Evolutionary conservation across 2,329 filamentous ascomycete genomes (phyloP).

Genomic region (Stenocarpella maydis): DNA sequence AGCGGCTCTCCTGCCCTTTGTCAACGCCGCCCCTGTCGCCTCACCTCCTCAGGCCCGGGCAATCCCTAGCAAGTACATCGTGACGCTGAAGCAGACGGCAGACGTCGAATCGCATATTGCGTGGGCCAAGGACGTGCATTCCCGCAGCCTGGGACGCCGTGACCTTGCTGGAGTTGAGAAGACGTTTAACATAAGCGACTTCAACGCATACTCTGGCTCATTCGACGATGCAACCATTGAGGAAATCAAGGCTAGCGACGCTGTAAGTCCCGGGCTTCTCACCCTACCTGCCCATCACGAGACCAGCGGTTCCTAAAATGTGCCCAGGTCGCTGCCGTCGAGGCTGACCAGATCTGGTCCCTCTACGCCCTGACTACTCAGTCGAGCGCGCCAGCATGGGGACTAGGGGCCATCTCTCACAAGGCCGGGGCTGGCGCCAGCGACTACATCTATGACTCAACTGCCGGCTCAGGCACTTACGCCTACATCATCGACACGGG

Average conservation of each 20-base stretch:
- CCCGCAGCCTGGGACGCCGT: constrained; percentile 11
- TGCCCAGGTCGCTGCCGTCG: constrained; percentile 29
- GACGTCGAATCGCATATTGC: constrained; percentile 13
- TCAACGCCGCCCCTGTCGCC: constrained; percentile 15
- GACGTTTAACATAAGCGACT: constrained; percentile 28
- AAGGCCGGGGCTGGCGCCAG: constrained; percentile 30
- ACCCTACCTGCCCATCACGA: rapidly evolving
- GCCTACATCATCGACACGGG: constrained; percentile 57
- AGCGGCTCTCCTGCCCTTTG: constrained; percentile 15
- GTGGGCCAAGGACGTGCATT: constrained; percentile 13
- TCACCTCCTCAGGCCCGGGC: not conserved
- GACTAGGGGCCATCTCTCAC: constrained; percentile 43
- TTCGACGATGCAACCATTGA: constrained; percentile 30
- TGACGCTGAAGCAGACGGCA: constrained; percentile 12
- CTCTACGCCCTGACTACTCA: constrained; percentile 28
- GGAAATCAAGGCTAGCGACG: constrained; percentile 26
- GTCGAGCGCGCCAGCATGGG: constrained; percentile 38
- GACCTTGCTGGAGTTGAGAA: constrained; percentile 25
- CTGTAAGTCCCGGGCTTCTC: constrained; percentile 5
- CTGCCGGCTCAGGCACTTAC: constrained; percentile 43
- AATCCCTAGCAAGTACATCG: constrained; percentile 20
- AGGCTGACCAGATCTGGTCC: constrained; percentile 27
- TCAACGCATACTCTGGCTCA: constrained; percentile 24
- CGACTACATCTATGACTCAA: constrained; percentile 40
- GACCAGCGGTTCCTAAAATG: not conserved